phyloP scores from a whole-genome alignment of 2,329 filamentous ascomycete species.

The Dactylellina haptotyla region DNA sequence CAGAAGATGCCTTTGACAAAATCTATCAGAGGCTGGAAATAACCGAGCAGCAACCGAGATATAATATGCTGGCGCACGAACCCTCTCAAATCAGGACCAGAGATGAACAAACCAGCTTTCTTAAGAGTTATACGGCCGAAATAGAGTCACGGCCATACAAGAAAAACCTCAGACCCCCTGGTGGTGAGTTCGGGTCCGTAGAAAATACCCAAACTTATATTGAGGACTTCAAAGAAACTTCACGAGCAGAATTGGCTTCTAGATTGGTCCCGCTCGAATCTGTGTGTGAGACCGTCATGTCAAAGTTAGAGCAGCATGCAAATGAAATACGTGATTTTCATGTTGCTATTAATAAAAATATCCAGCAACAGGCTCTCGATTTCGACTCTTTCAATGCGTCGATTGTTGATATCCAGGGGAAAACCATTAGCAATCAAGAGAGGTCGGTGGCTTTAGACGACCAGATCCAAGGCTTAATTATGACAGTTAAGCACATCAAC shows the following conservation, averaged over 20 bases:
- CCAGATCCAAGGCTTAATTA: constrained; percentile 17
- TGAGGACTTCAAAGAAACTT: neutral
- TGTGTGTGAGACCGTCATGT: neutral
- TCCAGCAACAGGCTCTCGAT: constrained; percentile 1
- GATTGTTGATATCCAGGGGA: neutral
- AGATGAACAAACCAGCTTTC: neutral
- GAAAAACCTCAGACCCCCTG: neutral
- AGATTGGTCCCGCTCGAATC: neutral
- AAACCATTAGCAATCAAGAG: neutral
- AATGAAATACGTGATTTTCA: neutral
- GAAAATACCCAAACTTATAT: neutral
- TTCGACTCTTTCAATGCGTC: neutral
- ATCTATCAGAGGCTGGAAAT: constrained; percentile 27
- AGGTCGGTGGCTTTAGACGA: neutral
- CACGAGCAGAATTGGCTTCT: neutral
- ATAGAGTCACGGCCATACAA: neutral
- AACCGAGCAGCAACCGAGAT: neutral
- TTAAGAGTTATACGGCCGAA: neutral
- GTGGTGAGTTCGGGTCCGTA: neutral
- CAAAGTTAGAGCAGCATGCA: neutral
- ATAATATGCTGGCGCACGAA: neutral
- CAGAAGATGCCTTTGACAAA: constrained; percentile 25
- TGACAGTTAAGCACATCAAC: constrained; percentile 22
- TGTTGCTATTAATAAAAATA: neutral
- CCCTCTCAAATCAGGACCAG: neutral